Conservation (phyloP, 352 stramenopile genomes). For the Aphanomyces cochlioides region DNA sequence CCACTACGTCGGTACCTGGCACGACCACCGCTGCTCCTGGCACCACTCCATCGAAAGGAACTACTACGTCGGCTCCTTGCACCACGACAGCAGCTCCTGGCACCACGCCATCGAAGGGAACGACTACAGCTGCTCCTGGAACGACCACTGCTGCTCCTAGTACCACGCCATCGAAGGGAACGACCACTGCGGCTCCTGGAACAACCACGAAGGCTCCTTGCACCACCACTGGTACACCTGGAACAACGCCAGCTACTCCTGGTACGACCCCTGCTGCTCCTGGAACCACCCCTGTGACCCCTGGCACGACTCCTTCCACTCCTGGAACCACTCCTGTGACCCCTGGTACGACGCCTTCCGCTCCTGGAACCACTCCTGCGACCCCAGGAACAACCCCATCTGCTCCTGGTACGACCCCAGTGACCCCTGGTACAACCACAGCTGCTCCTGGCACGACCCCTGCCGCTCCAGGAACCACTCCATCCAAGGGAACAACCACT, state of each 20-base stretch:
- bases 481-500: too few relatives aligned
- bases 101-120: neutral
- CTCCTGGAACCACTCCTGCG: too few relatives aligned
- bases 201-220: neutral
- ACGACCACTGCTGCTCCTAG: neutral
- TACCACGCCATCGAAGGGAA: neutral
- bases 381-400: too few relatives aligned
- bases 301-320: too few relatives aligned
- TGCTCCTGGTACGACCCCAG: too few relatives aligned
- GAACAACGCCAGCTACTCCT: too few relatives aligned
- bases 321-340: too few relatives aligned
- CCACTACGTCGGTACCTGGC: neutral
- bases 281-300: too few relatives aligned
- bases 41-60: neutral
- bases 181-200: neutral
- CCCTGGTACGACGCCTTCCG: too few relatives aligned
- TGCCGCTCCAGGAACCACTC: too few relatives aligned
- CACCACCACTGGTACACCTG: neutral
- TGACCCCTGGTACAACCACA: too few relatives aligned
- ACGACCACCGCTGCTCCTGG: neutral
- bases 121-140: neutral
- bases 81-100: neutral
- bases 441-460: too few relatives aligned
- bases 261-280: neutral
- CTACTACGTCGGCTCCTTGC: neutral